Base-by-base conservation (phyloP, 78 protist species). In the Bodo saltans region DNA sequence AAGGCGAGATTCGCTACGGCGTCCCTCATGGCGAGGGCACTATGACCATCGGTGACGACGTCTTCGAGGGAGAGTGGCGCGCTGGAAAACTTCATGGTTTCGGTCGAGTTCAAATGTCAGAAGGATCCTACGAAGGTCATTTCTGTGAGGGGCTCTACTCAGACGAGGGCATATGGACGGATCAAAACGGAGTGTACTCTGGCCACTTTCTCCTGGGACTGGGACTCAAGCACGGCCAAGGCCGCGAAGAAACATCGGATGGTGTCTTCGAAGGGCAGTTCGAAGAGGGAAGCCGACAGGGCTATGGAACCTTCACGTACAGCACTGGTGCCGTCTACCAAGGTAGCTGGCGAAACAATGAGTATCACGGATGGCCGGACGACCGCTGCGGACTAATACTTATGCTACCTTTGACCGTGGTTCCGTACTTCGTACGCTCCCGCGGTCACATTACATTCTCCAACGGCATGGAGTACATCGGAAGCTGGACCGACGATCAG, bases 401-500 rank as follows among this genome's bases (percentile, higher is more conserved):
- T 47, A 76, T 3, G 81, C 69, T 29, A 4, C 70, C 39, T 76
- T 47, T 47, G 21, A 41, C 60, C 21, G 30, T 27, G 60, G 68
- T n/a, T n/a, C n/a, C n/a, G 34, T 25, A 26, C 35, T 67, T 47
- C 67, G 39, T 42, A 17, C 69, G 81, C 27, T 42, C 12, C 69
- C 81, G 42, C 28, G 81, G 81, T 26, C 4, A 3, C 34, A 2
- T 30, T 3, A 33, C 40, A 41, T 3, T 40, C 32, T 2, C 39
- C 52, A 12, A 68, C 68, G 74, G 78, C 28, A 17, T 8, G 70
- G 33, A 4, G 68, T 90, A 81, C 81, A 72, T 70, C 30, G 92
- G 92, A 35, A 47, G 79, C 41, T 90, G 82, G 83, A 81, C 42
- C 74, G 87, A 79, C 78, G 86, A 83, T 32, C 30, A n/a, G 68